These are phyloP conservation scores for Globomyces sp. DNA, from an alignment of 371 early-diverging fungal genomes.

Conservation along the genomic window DNA sequence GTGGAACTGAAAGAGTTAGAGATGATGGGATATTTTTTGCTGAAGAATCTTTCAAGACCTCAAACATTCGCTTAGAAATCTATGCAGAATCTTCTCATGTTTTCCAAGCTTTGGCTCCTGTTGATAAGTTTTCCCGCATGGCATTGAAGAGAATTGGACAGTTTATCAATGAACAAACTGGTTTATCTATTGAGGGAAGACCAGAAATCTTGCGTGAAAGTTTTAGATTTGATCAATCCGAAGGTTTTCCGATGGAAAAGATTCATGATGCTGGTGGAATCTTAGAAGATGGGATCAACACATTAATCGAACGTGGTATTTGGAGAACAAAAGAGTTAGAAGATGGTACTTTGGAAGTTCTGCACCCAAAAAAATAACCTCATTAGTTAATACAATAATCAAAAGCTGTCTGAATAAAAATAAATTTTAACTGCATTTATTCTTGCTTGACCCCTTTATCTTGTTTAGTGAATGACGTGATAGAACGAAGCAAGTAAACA, in stretches of 20 bases:
- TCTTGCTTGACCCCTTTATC: no score
- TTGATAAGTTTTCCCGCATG: constrained; percentile 6
- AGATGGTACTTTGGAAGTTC: not conserved
- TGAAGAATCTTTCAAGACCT: constrained; percentile 18
- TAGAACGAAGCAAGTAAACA: no score
- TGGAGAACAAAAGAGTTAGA: constrained; percentile 5
- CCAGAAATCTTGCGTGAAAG: not conserved
- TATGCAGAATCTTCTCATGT: constrained; percentile 30
- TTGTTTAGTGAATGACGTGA: no score
- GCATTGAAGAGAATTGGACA: constrained; percentile 15
- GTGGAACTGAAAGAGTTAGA: constrained; percentile 59
- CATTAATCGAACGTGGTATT: not conserved
- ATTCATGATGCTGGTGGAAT: constrained; percentile 1
- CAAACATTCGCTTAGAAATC: constrained; percentile 21
- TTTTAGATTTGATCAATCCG: not conserved
- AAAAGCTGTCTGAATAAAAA: no score
- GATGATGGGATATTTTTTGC: constrained; percentile 50
- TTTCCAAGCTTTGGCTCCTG: constrained; percentile 26
- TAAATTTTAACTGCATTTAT: no score
- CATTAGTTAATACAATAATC: no score
- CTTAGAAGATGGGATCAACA: constrained; percentile 12
- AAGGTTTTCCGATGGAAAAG: constrained; percentile 9
- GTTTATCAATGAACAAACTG: constrained; percentile 15
- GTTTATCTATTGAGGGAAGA: not conserved
- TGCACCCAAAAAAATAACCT: no score